Evolutionary conservation across 2,329 filamentous ascomycete genomes (phyloP).

Genomic region (Arthrobotrys sinensis): DNA sequence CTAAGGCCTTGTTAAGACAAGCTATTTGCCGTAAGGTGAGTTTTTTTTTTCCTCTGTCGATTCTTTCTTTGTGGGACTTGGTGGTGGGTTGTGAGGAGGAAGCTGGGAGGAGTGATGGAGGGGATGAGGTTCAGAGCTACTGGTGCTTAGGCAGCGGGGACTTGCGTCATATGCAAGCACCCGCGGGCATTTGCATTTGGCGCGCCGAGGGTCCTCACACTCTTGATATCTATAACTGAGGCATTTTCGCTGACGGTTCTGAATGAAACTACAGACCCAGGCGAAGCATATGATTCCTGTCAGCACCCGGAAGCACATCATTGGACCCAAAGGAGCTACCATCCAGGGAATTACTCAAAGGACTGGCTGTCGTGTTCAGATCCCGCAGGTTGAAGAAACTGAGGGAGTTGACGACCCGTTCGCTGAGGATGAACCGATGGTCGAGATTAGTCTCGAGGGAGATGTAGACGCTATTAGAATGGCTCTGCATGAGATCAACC

Average conservation of each 20-base stretch:
- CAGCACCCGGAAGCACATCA: constrained; percentile 88
- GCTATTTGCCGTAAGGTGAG: constrained; percentile 88
- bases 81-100: constrained; percentile 52
- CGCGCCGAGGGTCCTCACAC: constrained; percentile 61
- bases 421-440: constrained; percentile 80
- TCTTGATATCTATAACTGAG: not conserved
- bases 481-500: constrained; percentile 85
- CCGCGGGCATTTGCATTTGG: constrained; percentile 38
- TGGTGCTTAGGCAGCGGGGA: constrained; percentile 55
- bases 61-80: constrained; percentile 20
- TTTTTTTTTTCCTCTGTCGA: constrained; percentile 37
- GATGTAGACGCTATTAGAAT: constrained; percentile 89
- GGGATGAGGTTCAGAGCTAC: constrained; percentile 53
- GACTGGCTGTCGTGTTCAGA: constrained; percentile 89
- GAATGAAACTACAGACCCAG: constrained; percentile 70
- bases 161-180: constrained; percentile 34
- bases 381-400: constrained; percentile 83
- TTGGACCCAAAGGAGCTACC: constrained; percentile 89
- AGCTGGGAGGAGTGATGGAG: constrained; percentile 15
- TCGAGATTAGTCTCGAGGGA: constrained; percentile 90
- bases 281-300: constrained; percentile 80
- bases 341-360: constrained; percentile 92
- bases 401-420: constrained; percentile 73
- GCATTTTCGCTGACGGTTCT: not conserved
- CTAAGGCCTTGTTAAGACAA: constrained; percentile 88